Base-by-base conservation (phyloP, 306 rosid genomes). In the Rubus idaeus region DNA sequence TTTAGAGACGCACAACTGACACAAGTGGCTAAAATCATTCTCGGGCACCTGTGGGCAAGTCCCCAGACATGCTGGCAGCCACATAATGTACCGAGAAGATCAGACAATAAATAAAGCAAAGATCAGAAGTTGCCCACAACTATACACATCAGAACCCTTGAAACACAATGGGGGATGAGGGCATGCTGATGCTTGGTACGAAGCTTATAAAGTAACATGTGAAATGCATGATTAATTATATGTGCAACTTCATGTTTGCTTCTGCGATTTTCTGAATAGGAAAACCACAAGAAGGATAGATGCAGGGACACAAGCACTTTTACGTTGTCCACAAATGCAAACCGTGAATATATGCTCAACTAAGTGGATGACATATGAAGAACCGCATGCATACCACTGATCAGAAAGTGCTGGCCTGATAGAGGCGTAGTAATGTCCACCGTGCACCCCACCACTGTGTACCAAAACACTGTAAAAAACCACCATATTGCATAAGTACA, bases 381-480 rank as follows among this genome's bases (percentile, higher is more conserved):
- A 81, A 67, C 26, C 8, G 26, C 16, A 73, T 42, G 53, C 88
- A 71, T 87, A 92, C 99, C 99, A 96, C 85, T 86, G 97, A 68
- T 96, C 98, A 53, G 97, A 87, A 55, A 96, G 93, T 39, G 98
- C 93, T 3, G 99, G 99, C 84, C 99, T 86, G 89, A 96, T 92
- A 83, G 91, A 96, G 60, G 99, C 99, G 49, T 96, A 96, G 84
- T 92, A 96, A 78, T 96, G 99, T 69, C 99, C 99, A 62, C 99
- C 99, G 70, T 96, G 98, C 85, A 92, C 99, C 71, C 99, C 99
- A 47, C 99, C 99, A 64, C 98, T 96, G 89, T 96, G 99, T 75
- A 96, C 99, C 93, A 96, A 85, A 58, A 96, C 99, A 79, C 99
- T 96, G 93, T 44, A 64, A 73, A 68, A 76, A 81, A 75, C 79